phyloP scores from a whole-genome alignment of 192 early-diverging fungal species.

The Phlyctochytrium planicorne region DNA sequence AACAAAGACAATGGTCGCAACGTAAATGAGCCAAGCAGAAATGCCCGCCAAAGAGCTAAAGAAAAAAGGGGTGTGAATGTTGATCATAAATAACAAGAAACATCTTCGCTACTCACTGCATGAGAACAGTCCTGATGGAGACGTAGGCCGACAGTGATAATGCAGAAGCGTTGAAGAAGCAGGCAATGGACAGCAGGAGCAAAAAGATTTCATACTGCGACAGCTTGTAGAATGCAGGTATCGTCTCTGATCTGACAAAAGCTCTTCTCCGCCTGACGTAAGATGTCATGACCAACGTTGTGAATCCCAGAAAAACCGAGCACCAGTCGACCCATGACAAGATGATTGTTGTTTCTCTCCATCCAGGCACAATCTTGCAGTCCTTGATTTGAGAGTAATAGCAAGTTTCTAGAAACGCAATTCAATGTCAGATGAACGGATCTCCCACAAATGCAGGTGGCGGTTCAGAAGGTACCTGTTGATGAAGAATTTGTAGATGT shows the following conservation, averaged over 20 bases:
- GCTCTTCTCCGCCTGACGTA: neutral
- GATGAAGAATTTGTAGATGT: no score
- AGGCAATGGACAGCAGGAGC: neutral
- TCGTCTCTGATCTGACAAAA: neutral
- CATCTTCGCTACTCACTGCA: no score
- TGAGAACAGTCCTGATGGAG: neutral
- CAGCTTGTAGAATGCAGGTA: neutral
- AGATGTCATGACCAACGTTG: neutral
- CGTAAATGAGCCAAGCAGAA: neutral
- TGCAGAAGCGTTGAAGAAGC: neutral
- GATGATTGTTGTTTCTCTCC: neutral
- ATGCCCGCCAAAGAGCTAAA: neutral
- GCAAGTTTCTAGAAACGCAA: no score
- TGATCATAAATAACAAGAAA: no score
- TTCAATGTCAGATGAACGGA: no score
- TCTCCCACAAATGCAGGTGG: no score
- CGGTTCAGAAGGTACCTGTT: no score
- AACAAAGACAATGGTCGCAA: neutral
- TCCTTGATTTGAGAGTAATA: neutral
- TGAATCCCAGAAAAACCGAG: neutral
- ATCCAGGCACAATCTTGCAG: neutral
- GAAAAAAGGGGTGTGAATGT: no score
- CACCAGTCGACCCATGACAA: neutral
- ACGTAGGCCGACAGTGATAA: neutral
- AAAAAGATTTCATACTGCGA: neutral